Percentiles rank a stretch among this genome's conserved stretches.
Evolutionary conservation across 306 rosid species (phyloP).

Genomic region (Sesbania bispinosa): DNA sequence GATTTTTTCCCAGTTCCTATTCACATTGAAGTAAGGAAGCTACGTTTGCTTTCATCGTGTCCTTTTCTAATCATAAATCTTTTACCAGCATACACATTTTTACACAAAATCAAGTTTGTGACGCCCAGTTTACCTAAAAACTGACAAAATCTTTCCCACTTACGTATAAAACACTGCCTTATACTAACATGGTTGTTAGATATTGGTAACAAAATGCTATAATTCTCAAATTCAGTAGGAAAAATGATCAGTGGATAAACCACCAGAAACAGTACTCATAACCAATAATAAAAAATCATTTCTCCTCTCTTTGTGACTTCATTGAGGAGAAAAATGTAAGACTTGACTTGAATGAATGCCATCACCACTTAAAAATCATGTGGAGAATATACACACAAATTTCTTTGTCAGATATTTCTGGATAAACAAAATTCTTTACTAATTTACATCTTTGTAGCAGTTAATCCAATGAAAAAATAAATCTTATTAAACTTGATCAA

Average conservation of each 20-base stretch:
- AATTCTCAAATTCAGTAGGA: neutral
- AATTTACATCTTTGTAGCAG: constrained; percentile 58
- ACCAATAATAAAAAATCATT: neutral
- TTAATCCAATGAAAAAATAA: constrained; percentile 41
- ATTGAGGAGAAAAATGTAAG: neutral
- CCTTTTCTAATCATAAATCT: too few relatives aligned
- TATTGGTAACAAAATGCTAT: neutral
- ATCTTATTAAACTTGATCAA: constrained; percentile 35
- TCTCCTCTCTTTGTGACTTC: neutral
- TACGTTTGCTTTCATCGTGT: too few relatives aligned
- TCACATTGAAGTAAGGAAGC: too few relatives aligned
- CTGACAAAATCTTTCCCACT: too few relatives aligned
- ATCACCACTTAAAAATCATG: constrained; percentile 20
- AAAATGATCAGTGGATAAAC: neutral
- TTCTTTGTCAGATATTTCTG: constrained; percentile 32
- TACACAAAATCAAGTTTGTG: too few relatives aligned
- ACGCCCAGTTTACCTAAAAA: too few relatives aligned
- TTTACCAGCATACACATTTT: too few relatives aligned
- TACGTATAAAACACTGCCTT: too few relatives aligned
- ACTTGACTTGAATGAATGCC: constrained; percentile 9
- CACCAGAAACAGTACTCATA: neutral
- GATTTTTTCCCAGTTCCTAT: too few relatives aligned
- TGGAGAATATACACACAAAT: constrained; percentile 31
- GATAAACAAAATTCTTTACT: constrained; percentile 49
- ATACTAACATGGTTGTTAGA: neutral